A percentile compares a stretch with the other conserved stretches of the same genome.
Evolutionary conservation across 768 basidiomycete species (phyloP).

Genomic region (Floccularia luteovirens): DNA sequence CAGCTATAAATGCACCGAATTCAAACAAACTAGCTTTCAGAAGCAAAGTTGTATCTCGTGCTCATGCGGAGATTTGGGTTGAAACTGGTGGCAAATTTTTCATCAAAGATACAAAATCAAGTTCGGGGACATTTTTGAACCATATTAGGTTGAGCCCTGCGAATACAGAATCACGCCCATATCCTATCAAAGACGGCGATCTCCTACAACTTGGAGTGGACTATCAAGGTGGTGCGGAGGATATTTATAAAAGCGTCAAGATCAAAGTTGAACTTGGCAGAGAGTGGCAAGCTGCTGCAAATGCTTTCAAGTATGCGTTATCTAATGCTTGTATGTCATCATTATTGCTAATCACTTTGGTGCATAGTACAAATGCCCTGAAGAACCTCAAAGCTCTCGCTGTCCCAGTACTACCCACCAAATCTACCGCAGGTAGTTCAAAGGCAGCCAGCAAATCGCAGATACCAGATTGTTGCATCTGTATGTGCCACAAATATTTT

Average conservation of each 20-base stretch:
- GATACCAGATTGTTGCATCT: conserved; percentile 90
- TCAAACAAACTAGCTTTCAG: conserved; percentile 91
- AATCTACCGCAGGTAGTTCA: background rate
- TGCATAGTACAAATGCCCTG: conserved; percentile 51
- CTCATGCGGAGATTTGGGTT: conserved; percentile 93
- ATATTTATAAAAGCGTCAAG: conserved; percentile 96
- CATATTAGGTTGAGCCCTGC: conserved; percentile 85
- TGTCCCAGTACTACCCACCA: conserved; percentile 13
- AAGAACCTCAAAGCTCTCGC: conserved; percentile 76
- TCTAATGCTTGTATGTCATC: conserved; percentile 6
- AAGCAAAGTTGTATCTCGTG: conserved; percentile 89
- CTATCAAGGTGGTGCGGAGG: conserved; percentile 95
- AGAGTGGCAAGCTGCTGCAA: conserved; percentile 85
- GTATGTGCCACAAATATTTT: conserved; percentile 34
- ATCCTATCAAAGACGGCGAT: conserved; percentile 85
- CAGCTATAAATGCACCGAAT: conserved; percentile 59
- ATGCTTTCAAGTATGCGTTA: conserved; percentile 86
- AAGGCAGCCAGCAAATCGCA: conserved; percentile 14
- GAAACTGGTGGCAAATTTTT: conserved; percentile 65
- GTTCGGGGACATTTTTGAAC: conserved; percentile 92
- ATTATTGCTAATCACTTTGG: conserved; percentile 1
- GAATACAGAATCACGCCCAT: conserved; percentile 71
- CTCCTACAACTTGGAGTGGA: conserved; percentile 93
- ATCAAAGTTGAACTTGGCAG: conserved; percentile 84
- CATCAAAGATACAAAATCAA: conserved; percentile 85